phyloP scores from a whole-genome alignment of 78 protist species.

The Dictyostelium citrinum region DNA sequence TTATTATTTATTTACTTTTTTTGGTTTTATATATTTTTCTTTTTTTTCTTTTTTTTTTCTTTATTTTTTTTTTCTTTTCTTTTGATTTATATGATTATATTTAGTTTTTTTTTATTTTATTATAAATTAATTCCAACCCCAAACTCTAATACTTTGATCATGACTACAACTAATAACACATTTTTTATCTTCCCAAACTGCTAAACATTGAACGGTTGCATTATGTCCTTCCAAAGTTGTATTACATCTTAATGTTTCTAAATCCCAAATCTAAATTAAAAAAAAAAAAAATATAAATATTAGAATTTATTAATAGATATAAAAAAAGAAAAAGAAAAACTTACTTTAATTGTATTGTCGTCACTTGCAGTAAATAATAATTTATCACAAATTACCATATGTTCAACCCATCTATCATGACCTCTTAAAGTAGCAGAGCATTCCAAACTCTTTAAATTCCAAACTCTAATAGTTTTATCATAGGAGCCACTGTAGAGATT shows the following conservation, averaged over 20 bases:
- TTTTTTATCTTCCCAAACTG: constrained; percentile 50
- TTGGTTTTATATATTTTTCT: background rate
- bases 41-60: background rate
- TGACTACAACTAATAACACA: constrained; percentile 31
- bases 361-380: constrained; percentile 46
- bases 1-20: too few relatives aligned
- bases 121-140: constrained; percentile 34
- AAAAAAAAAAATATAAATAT: background rate
- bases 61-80: background rate
- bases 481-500: constrained; percentile 68
- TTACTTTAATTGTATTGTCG: constrained; percentile 58
- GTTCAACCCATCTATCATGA: constrained; percentile 68
- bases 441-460: constrained; percentile 66
- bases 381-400: constrained; percentile 41
- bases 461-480: constrained; percentile 74
- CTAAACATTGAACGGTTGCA: constrained; percentile 63
- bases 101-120: too few relatives aligned
- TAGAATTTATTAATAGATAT: background rate
- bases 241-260: constrained; percentile 57
- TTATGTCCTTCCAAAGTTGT: constrained; percentile 68
- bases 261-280: constrained; percentile 58
- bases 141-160: constrained; percentile 50
- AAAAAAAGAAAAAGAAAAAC: background rate
- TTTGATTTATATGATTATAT: background rate
- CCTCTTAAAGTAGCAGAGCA: constrained; percentile 45